phyloP scores from a whole-genome alignment of 352 stramenopile genomes.

The Phytopythium ostracodes region DNA sequence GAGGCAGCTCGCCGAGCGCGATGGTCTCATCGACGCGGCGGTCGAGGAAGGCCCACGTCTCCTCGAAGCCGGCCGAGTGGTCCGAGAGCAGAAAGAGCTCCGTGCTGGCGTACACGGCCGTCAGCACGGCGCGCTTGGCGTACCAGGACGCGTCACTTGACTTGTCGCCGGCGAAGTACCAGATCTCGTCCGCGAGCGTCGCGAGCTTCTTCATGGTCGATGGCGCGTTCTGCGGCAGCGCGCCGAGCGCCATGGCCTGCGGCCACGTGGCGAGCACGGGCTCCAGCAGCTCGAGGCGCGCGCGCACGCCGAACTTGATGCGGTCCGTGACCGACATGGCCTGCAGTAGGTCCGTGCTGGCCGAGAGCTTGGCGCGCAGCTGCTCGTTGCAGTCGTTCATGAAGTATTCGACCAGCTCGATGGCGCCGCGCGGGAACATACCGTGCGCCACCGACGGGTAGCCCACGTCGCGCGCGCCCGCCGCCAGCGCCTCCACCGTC shows the following conservation, averaged over 20 bases:
- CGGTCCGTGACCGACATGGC: slow-evolving; percentile 70
- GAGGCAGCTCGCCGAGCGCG: slow-evolving; percentile 67
- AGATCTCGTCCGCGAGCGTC: slow-evolving; percentile 78
- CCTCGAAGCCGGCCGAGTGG: slow-evolving; percentile 60
- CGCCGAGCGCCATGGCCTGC: slow-evolving; percentile 78
- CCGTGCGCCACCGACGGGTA: slow-evolving; percentile 80
- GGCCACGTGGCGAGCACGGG: slow-evolving; percentile 62
- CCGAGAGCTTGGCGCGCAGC: slow-evolving; percentile 54
- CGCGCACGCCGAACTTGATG: slow-evolving; percentile 75
- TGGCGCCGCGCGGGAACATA: slow-evolving; percentile 69
- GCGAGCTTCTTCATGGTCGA: slow-evolving; percentile 69
- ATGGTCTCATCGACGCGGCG: slow-evolving; percentile 82
- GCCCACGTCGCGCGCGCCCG: slow-evolving; percentile 58
- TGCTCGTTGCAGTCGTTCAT: slow-evolving; percentile 73
- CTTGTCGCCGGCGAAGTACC: slow-evolving; percentile 85
- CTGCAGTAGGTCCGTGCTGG: slow-evolving; percentile 56
- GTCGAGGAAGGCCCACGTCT: slow-evolving; percentile 83
- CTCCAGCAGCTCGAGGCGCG: slow-evolving; percentile 58
- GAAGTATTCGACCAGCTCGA: slow-evolving; percentile 84
- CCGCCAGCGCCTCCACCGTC: slow-evolving; percentile 67
- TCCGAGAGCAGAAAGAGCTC: slow-evolving; percentile 87
- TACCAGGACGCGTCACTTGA: slow-evolving; percentile 85
- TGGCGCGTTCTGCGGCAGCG: slow-evolving; percentile 66
- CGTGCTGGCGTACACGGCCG: slow-evolving; percentile 73
- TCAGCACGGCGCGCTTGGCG: slow-evolving; percentile 79